phyloP scores from a whole-genome alignment of 2,329 filamentous ascomycete genomes.

The Claviceps sorghi region DNA sequence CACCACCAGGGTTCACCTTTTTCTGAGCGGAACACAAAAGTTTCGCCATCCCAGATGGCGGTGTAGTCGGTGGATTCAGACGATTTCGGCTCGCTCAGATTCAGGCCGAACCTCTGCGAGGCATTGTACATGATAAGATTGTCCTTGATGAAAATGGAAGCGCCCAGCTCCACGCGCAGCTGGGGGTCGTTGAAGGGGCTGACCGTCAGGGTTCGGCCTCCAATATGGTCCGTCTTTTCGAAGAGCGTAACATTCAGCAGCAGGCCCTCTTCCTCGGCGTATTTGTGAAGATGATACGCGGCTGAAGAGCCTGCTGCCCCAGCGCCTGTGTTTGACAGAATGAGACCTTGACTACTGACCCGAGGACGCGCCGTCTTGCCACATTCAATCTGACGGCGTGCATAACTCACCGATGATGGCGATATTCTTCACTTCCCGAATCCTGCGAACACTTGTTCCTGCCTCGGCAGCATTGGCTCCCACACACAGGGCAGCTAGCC shows the following conservation, averaged over 20 bases:
- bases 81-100: conserved; percentile 29
- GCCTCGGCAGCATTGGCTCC: conserved; percentile 8
- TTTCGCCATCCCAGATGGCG: conserved; percentile 71
- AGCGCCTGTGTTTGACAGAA: conserved; percentile 45
- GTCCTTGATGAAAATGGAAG: conserved; percentile 75
- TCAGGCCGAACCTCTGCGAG: conserved; percentile 55
- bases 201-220: conserved; percentile 77
- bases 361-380: neutral
- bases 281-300: conserved; percentile 67
- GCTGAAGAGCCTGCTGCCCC: conserved; percentile 78
- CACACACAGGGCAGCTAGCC: conserved; percentile 5
- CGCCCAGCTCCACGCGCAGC: conserved; percentile 70
- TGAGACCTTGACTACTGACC: neutral
- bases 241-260: conserved; percentile 73
- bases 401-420: conserved; percentile 22
- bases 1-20: conserved; percentile 55
- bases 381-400: neutral
- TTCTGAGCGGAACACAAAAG: conserved; percentile 54
- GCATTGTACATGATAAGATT: conserved; percentile 74
- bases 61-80: conserved; percentile 40
- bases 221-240: conserved; percentile 62
- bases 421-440: conserved; percentile 17
- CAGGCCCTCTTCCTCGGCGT: conserved; percentile 45
- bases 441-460: conserved; percentile 4
- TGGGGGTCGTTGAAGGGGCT: conserved; percentile 53